Percentiles rank a stretch among this genome's conserved stretches.
phyloP scores from a whole-genome alignment of 345 rosid genomes.

The Conringia planisiliqua region DNA sequence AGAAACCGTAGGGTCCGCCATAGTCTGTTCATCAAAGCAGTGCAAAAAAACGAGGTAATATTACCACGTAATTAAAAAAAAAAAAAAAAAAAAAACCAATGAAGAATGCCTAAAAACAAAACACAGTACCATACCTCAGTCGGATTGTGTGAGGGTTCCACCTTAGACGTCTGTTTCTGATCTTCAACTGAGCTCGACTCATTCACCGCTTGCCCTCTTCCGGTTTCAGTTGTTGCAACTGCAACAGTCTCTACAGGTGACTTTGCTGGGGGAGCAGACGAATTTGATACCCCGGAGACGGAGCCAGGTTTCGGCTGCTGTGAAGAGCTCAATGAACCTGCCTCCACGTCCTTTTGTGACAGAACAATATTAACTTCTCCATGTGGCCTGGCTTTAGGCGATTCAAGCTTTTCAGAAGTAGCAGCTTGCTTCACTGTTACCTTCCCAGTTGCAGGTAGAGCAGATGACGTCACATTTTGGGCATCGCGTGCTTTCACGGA shows the following conservation, averaged over 20 bases:
- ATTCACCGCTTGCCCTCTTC: slow-evolving; percentile 40
- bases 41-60: background rate
- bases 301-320: slow-evolving; percentile 36
- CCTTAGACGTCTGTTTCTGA: slow-evolving; percentile 43
- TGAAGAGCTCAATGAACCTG: slow-evolving; percentile 33
- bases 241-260: slow-evolving; percentile 28
- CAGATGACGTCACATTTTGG: slow-evolving; percentile 37
- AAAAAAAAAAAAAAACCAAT: background rate
- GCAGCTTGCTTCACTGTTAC: slow-evolving; percentile 53
- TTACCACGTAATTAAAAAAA: background rate
- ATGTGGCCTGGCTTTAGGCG: slow-evolving; percentile 35
- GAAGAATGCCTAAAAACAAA: background rate
- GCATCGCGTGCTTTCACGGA: slow-evolving; percentile 42
- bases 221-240: slow-evolving; percentile 36
- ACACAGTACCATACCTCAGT: slow-evolving; percentile 45
- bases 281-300: slow-evolving; percentile 33
- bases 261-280: slow-evolving; percentile 30
- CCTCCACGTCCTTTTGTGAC: slow-evolving; percentile 38
- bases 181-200: slow-evolving; percentile 57
- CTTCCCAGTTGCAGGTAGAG: slow-evolving; percentile 40
- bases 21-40: slow-evolving; percentile 16
- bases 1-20: slow-evolving; percentile 22
- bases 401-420: slow-evolving; percentile 46
- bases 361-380: slow-evolving; percentile 37
- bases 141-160: slow-evolving; percentile 35